These are phyloP conservation scores for Akanthomyces uredinophilus DNA, from an alignment of 2,329 filamentous ascomycete genomes.

Conservation along the genomic window DNA sequence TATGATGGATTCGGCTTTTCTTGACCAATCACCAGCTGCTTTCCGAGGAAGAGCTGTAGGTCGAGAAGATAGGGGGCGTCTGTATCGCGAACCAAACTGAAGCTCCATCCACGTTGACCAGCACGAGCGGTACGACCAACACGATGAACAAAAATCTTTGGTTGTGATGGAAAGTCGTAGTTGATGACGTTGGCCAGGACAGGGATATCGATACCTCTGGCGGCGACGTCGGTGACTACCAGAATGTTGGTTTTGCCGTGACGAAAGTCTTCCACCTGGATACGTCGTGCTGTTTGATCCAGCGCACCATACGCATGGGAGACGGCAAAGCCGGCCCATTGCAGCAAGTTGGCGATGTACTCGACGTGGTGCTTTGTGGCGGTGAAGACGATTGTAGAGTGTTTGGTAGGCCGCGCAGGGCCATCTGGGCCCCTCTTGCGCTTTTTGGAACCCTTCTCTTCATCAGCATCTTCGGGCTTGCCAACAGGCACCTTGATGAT, in stretches of 20 bases:
- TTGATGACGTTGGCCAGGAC: constrained; percentile 96
- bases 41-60: constrained; percentile 89
- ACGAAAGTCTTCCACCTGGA: constrained; percentile 87
- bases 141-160: constrained; percentile 94
- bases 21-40: constrained; percentile 71
- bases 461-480: constrained; percentile 48
- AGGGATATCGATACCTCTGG: constrained; percentile 95
- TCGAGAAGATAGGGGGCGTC: constrained; percentile 92
- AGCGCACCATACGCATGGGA: constrained; percentile 94
- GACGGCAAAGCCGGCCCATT: constrained; percentile 75
- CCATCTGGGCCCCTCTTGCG: constrained; percentile 59
- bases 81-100: constrained; percentile 81
- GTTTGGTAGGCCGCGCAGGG: constrained; percentile 65
- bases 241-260: constrained; percentile 80
- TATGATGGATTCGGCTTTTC: constrained; percentile 61
- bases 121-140: constrained; percentile 95
- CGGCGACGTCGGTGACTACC: constrained; percentile 94
- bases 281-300: constrained; percentile 87
- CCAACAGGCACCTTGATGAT: constrained; percentile 85
- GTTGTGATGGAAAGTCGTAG: constrained; percentile 95
- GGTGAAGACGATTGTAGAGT: constrained; percentile 92
- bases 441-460: constrained; percentile 57
- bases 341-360: constrained; percentile 79
- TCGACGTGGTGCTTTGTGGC: constrained; percentile 98
- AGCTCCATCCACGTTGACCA: constrained; percentile 88